phyloP scores from a whole-genome alignment of 23 red algal species.

The Gracilariopsis chorda region DNA sequence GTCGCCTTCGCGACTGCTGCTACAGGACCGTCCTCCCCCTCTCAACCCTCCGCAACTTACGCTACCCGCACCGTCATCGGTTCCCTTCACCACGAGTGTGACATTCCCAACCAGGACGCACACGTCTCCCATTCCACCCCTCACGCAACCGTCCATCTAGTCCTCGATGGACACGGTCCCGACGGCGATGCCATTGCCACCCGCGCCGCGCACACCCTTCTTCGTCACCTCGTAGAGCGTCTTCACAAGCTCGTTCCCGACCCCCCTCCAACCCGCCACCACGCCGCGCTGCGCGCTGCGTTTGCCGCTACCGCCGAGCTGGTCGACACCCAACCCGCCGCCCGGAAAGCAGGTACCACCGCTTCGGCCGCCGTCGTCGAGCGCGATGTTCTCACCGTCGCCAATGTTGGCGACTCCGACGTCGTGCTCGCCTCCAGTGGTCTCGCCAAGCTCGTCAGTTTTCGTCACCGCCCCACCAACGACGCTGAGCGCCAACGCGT shows the following conservation, averaged over 20 bases:
- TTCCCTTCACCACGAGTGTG: constrained; percentile 16
- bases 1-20: neutral
- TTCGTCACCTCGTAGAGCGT: neutral
- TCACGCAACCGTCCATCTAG: neutral
- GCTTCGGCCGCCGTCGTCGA: constrained; percentile 1
- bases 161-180: constrained; percentile 36
- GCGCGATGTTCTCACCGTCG: neutral
- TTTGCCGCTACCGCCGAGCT: constrained; percentile 33
- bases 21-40: neutral
- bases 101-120: constrained; percentile 30
- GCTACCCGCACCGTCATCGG: neutral
- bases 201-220: neutral
- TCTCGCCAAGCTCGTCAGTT: neutral
- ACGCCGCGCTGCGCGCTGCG: constrained; percentile 14
- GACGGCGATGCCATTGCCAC: constrained; percentile 2
- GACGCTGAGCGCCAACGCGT: neutral
- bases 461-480: neutral
- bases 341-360: constrained; percentile 1
- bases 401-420: constrained; percentile 45
- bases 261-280: neutral
- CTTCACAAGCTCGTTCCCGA: neutral
- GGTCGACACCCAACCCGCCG: constrained; percentile 13
- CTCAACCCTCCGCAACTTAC: neutral
- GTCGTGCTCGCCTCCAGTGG: neutral
- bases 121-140: neutral